Conservation (phyloP, 495 filamentous ascomycete genomes). For the Cetradonia linearis region DNA sequence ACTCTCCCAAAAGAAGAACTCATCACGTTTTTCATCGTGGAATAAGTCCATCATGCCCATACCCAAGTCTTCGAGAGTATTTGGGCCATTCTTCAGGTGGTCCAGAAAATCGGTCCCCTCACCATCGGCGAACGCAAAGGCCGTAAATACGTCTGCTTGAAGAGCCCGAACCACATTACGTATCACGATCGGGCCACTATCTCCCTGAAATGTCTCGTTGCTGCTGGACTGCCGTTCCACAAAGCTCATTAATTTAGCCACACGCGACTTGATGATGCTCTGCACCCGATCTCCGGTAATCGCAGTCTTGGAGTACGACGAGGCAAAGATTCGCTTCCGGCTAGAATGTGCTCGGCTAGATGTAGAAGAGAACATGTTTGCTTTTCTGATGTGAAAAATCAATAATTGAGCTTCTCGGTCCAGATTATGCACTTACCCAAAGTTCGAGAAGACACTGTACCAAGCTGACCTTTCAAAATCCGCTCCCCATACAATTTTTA, state of each 20-base stretch:
- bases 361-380: slow-evolving; percentile 21
- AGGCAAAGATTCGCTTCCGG: slow-evolving; percentile 16
- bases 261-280: slow-evolving; percentile 12
- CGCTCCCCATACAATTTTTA: slow-evolving; percentile 15
- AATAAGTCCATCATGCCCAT: slow-evolving; percentile 18
- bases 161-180: slow-evolving; percentile 18
- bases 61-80: slow-evolving; percentile 14
- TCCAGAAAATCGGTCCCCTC: slow-evolving; percentile 17
- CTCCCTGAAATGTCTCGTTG: background rate
- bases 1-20: slow-evolving; percentile 20
- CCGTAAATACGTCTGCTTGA: slow-evolving; percentile 18
- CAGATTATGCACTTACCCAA: slow-evolving; percentile 13
- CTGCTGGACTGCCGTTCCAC: background rate
- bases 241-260: slow-evolving; percentile 12
- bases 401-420: background rate
- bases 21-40: slow-evolving; percentile 20
- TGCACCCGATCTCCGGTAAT: slow-evolving; percentile 9
- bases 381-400: slow-evolving; percentile 2
- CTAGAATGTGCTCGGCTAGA: slow-evolving; percentile 10
- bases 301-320: slow-evolving; percentile 17
- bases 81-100: slow-evolving; percentile 11
- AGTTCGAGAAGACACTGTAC: slow-evolving; percentile 19
- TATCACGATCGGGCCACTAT: slow-evolving; percentile 9
- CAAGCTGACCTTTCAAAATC: slow-evolving; percentile 17
- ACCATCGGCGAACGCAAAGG: slow-evolving; percentile 20